Evolutionary conservation across 306 rosid species (phyloP).

Genomic region (Prunus salicina): DNA sequence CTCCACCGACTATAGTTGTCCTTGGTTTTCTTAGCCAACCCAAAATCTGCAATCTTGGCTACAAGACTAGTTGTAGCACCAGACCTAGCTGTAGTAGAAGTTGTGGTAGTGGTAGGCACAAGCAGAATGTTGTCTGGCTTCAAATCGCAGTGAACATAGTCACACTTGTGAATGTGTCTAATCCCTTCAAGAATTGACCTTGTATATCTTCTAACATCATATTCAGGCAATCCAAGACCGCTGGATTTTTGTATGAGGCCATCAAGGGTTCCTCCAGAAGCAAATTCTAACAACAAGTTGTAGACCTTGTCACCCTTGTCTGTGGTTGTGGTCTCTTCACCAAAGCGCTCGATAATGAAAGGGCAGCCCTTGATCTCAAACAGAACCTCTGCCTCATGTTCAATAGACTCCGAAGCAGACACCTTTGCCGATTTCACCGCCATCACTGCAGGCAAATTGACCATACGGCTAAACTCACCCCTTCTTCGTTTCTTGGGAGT

Average conservation of each 20-base stretch:
- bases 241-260: slow-evolving; percentile 13
- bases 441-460: too few species aligned
- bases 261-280: slow-evolving; percentile 30
- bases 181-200: slow-evolving; percentile 9
- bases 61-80: background rate
- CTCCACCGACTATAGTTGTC: background rate
- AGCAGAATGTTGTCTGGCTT: slow-evolving; percentile 1
- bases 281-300: slow-evolving; percentile 26
- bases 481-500: slow-evolving; percentile 10
- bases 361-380: too few species aligned
- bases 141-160: too few species aligned
- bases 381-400: too few species aligned
- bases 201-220: background rate
- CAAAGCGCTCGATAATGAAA: too few species aligned
- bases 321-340: slow-evolving; percentile 19
- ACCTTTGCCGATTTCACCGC: too few species aligned
- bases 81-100: background rate
- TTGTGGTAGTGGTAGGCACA: background rate
- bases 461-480: too few species aligned
- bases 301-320: slow-evolving; percentile 18
- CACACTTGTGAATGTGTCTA: slow-evolving; percentile 3
- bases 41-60: slow-evolving; percentile 34
- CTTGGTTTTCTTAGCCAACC: slow-evolving; percentile 24
- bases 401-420: too few species aligned
- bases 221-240: background rate